Conservation (phyloP, 345 rosid species). For the Acer campestre region DNA sequence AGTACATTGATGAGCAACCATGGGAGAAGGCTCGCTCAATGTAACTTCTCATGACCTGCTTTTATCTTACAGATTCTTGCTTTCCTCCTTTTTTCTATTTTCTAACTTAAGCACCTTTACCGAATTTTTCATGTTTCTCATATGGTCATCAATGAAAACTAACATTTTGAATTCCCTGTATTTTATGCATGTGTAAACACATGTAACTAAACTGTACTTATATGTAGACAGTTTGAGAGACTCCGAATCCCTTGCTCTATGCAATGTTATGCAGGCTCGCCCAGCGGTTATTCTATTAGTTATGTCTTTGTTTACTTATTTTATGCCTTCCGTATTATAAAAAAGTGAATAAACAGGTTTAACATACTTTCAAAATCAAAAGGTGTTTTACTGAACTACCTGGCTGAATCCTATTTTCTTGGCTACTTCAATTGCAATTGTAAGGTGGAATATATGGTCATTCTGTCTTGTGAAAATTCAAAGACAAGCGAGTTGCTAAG, state of each 20-base stretch:
- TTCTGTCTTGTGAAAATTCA: too few relatives aligned
- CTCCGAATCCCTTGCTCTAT: not conserved
- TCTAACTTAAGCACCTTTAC: not conserved
- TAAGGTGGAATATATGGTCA: too few relatives aligned
- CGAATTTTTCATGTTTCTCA: not conserved
- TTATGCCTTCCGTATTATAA: not conserved
- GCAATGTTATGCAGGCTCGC: too few relatives aligned
- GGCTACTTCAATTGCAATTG: too few relatives aligned
- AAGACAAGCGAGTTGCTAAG: too few relatives aligned
- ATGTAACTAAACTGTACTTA: not conserved
- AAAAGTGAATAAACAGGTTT: not conserved
- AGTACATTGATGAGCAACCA: conserved; percentile 87
- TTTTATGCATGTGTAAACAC: not conserved
- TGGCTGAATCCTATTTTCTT: not conserved
- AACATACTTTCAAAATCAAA: not conserved
- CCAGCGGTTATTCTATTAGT: not conserved
- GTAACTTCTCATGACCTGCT: conserved; percentile 38
- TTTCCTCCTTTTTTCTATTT: not conserved
- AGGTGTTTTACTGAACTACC: not conserved
- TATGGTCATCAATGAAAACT: not conserved
- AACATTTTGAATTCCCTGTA: conserved; percentile 3
- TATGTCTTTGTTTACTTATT: not conserved
- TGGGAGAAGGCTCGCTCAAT: conserved; percentile 95
- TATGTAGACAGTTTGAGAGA: not conserved
- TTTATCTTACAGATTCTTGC: not conserved